Evolutionary conservation across 106 monocot genomes (phyloP).

Genomic region (Dioscorea dumetorum): DNA sequence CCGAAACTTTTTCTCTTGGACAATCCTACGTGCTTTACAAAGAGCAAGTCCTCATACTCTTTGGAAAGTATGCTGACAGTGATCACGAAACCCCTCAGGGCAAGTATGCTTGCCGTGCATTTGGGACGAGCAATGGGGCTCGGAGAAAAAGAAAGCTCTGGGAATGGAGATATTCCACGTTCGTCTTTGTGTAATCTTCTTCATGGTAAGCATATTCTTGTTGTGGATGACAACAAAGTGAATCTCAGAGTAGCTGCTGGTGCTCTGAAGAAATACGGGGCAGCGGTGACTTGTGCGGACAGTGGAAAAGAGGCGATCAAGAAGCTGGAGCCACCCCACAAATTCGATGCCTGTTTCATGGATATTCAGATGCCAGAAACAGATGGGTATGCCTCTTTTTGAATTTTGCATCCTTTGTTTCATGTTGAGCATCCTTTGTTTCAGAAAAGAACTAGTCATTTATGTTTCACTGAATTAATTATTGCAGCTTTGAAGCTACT

Average conservation of each 20-base stretch:
- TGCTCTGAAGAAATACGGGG: slow-evolving; percentile 81
- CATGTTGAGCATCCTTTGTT: too few species aligned
- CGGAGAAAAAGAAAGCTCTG: slow-evolving; percentile 35
- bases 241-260: slow-evolving; percentile 91
- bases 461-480: background rate
- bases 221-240: slow-evolving; percentile 79
- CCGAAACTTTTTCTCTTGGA: slow-evolving; percentile 78
- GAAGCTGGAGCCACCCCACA: slow-evolving; percentile 69
- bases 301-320: slow-evolving; percentile 62
- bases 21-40: slow-evolving; percentile 49
- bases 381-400: slow-evolving; percentile 44
- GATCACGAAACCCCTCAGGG: slow-evolving; percentile 81
- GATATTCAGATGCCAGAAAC: slow-evolving; percentile 93
- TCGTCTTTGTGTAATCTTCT: slow-evolving; percentile 54
- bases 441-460: too few species aligned
- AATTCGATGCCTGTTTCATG: slow-evolving; percentile 86
- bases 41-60: slow-evolving; percentile 26
- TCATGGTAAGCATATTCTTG: slow-evolving; percentile 54
- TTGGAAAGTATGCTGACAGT: slow-evolving; percentile 35
- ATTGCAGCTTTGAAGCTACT: slow-evolving; percentile 11
- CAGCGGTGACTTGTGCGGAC: slow-evolving; percentile 64
- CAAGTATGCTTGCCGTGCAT: slow-evolving; percentile 72
- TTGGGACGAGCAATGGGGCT: slow-evolving; percentile 61
- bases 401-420: background rate
- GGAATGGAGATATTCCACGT: slow-evolving; percentile 34